A percentile compares a stretch with the other conserved stretches of the same genome.
Evolutionary conservation across 2,329 filamentous ascomycete species (phyloP).

Genomic region (Phialophora expanda): DNA sequence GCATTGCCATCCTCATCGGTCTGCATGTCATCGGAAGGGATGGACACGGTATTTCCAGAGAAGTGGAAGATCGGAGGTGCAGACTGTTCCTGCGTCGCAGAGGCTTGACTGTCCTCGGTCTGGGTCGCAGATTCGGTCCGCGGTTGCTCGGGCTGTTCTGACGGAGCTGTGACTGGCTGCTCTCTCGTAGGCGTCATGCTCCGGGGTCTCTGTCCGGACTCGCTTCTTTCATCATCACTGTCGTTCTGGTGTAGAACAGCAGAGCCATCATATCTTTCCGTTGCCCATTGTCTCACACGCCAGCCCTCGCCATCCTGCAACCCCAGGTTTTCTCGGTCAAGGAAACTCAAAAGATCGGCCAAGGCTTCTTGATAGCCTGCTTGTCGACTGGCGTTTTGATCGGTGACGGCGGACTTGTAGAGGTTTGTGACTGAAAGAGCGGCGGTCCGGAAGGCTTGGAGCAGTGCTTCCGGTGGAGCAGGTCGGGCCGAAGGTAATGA

Average conservation of each 20-base stretch:
- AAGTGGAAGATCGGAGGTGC: conserved; percentile 35
- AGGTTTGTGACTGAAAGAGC: conserved; percentile 94
- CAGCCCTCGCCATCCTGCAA: conserved; percentile 78
- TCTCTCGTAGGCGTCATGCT: conserved; percentile 29
- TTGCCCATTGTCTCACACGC: conserved; percentile 66
- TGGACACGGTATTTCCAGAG: conserved; percentile 19
- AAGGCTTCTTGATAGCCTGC: conserved; percentile 94
- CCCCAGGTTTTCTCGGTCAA: conserved; percentile 82
- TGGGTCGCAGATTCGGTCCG: conserved; percentile 26
- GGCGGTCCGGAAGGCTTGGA: conserved; percentile 89
- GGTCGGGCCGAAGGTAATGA: conserved; percentile 57
- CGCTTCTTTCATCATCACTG: conserved; percentile 52
- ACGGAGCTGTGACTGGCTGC: conserved; percentile 46
- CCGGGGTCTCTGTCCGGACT: conserved; percentile 42
- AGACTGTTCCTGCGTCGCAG: conserved; percentile 15
- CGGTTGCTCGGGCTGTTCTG: conserved; percentile 19
- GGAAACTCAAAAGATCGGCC: conserved; percentile 82
- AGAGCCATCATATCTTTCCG: conserved; percentile 53
- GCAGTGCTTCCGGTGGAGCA: conserved; percentile 62
- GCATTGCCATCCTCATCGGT: conserved; percentile 44
- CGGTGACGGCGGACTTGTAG: conserved; percentile 85
- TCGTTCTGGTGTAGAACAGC: conserved; percentile 43
- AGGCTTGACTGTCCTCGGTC: conserved; percentile 42
- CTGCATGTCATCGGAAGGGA: conserved; percentile 48
- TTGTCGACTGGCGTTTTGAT: conserved; percentile 73